phyloP scores from a whole-genome alignment of 208 protist genomes.

The Crithidia fasciculata region DNA sequence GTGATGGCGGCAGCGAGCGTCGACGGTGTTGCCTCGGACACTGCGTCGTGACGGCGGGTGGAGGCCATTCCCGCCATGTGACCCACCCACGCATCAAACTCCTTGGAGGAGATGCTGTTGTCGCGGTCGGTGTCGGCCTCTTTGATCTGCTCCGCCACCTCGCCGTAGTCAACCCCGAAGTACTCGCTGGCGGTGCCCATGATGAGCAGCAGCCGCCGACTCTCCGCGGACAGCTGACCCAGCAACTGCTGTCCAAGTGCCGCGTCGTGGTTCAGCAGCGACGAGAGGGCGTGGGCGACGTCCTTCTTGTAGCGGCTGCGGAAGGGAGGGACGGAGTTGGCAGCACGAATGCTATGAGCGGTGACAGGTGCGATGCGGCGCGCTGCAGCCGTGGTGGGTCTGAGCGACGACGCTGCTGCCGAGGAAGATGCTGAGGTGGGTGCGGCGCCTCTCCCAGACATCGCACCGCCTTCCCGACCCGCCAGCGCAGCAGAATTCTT shows the following conservation, averaged over 20 bases:
- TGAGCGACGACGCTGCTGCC: too few relatives aligned
- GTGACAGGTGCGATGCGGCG: not conserved
- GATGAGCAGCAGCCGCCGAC: constrained; percentile 74
- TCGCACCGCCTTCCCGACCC: too few relatives aligned
- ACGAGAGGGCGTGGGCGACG: constrained; percentile 48
- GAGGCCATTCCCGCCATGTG: constrained; percentile 27
- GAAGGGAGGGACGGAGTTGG: constrained; percentile 35
- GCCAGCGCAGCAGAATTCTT: too few relatives aligned
- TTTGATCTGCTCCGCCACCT: constrained; percentile 78
- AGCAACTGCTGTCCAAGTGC: constrained; percentile 50
- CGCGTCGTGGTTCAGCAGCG: constrained; percentile 63
- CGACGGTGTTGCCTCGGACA: not conserved
- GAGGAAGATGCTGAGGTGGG: too few relatives aligned
- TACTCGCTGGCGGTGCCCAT: constrained; percentile 87
- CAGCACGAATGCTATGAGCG: constrained; percentile 8
- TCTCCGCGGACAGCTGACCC: constrained; percentile 66
- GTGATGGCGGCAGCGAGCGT: not conserved
- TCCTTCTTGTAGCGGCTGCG: constrained; percentile 60
- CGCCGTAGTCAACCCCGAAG: constrained; percentile 65
- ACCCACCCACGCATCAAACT: constrained; percentile 78
- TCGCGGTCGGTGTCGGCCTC: constrained; percentile 74
- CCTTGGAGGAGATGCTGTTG: constrained; percentile 70
- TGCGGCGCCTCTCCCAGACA: too few relatives aligned
- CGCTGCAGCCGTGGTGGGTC: not conserved
- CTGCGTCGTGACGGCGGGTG: constrained; percentile 25